Evolutionary conservation across 208 protist genomes (phyloP), one percentile per base, ranked within the genome.

Genomic region (Trypanosomatidae sp.): DNA sequence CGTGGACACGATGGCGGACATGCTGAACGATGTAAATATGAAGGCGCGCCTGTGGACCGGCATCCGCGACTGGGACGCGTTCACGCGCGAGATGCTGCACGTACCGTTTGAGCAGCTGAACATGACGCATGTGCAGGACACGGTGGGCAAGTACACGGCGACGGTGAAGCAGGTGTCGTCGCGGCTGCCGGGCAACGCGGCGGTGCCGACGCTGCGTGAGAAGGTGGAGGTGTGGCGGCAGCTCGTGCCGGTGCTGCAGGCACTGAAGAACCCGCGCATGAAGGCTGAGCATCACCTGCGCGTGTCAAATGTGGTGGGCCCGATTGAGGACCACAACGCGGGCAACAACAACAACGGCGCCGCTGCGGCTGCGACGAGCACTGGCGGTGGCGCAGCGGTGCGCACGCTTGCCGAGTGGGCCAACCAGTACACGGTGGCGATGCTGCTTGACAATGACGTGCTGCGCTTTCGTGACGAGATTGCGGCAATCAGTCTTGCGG

Each of bases 181-280:
- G 20, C 91, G 85, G 48, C 69, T 94, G 49, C 48, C 73, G 1
- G 60, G 61, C 51, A 92, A 90, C 56, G 67, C 71, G 16, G 88
- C 90, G 8, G 83, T 93, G 32, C 68, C 72, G 4, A 63, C 66
- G 47, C 70, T 98, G 33, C 76, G 75, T 45, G 67, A 60, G 30
- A 76, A 66, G 33, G 87, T 97, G 6, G 94, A 98, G 43, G 76
- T 92, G 43, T 98, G 94, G 81, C 92, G 91, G 21, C 55, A 86
- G 48, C 66, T 92, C 25, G 57, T 95, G 49, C 96, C 95, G 4
- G 69, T 96, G n/a, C 65, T 97, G 28, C 60, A 65, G 43, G 89
- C 91, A 13, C 71, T 98, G 20, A 88, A 77, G 8, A 98, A 98
- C 59, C 71, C 78, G 1, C 85, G 91, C 27, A 64, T 98, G 27